A percentile compares a stretch with the other conserved stretches of the same genome.
These are phyloP conservation scores for Dactylellina cionopaga DNA, from an alignment of 2,329 filamentous ascomycete genomes.

Conservation along the genomic window DNA sequence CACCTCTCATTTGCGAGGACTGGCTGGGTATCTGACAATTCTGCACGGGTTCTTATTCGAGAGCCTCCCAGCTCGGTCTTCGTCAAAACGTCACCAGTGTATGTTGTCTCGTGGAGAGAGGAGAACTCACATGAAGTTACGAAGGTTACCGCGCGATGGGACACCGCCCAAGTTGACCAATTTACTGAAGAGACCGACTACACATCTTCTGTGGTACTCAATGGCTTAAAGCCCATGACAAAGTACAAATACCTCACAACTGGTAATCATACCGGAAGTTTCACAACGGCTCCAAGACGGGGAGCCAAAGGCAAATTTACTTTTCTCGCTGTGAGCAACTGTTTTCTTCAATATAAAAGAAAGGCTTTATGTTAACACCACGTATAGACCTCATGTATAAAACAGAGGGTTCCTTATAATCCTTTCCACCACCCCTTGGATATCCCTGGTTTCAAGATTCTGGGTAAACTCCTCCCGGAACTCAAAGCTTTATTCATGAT, in stretches of 20 bases:
- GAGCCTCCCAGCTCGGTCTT: slow-evolving; percentile 73
- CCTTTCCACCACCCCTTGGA: slow-evolving; percentile 83
- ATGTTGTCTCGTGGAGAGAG: slow-evolving; percentile 72
- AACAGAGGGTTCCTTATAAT: slow-evolving; percentile 88
- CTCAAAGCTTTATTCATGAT: slow-evolving; percentile 81
- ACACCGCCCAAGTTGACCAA: slow-evolving; percentile 68
- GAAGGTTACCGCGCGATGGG: slow-evolving; percentile 56
- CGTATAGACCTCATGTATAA: slow-evolving; percentile 80
- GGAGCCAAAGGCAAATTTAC: slow-evolving; percentile 79
- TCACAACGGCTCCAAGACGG: slow-evolving; percentile 77
- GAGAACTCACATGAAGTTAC: slow-evolving; percentile 61
- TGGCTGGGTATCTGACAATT: slow-evolving; percentile 83
- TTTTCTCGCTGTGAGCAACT: slow-evolving; percentile 73
- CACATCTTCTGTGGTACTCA: slow-evolving; percentile 75
- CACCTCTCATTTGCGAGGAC: slow-evolving; percentile 86
- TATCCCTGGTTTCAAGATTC: slow-evolving; percentile 80
- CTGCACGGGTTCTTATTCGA: slow-evolving; percentile 82
- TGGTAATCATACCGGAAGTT: slow-evolving; percentile 85
- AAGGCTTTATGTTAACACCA: neutral
- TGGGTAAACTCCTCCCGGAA: slow-evolving; percentile 76
- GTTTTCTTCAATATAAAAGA: neutral
- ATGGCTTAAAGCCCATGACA: slow-evolving; percentile 74
- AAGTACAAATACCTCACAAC: slow-evolving; percentile 85
- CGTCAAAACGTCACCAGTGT: slow-evolving; percentile 75
- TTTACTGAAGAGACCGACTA: slow-evolving; percentile 84